Conservation (phyloP, 1,284 basidiomycete species). For the Lentinula novae-zelandiae region DNA sequence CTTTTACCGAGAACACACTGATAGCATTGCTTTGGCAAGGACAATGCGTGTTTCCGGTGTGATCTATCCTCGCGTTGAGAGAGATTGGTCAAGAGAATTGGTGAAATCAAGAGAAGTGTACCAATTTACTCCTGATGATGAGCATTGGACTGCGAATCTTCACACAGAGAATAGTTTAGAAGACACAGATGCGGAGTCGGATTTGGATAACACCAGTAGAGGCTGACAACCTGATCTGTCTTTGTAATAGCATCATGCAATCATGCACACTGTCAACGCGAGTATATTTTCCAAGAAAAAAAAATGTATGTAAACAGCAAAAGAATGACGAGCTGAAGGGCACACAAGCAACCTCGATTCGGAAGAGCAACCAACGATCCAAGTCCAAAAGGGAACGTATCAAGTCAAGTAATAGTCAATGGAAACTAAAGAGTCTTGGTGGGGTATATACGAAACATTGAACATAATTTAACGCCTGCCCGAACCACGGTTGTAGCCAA, state of each 20-base stretch:
- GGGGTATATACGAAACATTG: background rate
- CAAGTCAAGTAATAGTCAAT: background rate
- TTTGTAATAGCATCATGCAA: background rate
- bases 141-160: background rate
- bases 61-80: background rate
- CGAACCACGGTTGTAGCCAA: conserved; percentile 78
- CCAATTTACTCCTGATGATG: background rate
- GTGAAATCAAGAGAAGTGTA: background rate
- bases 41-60: background rate
- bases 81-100: background rate
- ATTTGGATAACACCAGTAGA: background rate
- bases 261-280: background rate
- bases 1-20: background rate
- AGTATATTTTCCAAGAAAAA: background rate
- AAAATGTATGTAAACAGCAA: background rate
- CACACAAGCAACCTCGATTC: background rate
- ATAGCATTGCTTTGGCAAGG: background rate
- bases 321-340: background rate
- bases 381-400: background rate
- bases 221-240: background rate
- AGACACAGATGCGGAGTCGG: background rate
- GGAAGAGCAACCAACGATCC: background rate
- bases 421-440: background rate
- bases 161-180: background rate
- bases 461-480: conserved; percentile 58